A percentile compares a stretch with the other conserved stretches of the same genome.
phyloP scores from a whole-genome alignment of 2,329 filamentous ascomycete genomes.

The Microdochium paspali region DNA sequence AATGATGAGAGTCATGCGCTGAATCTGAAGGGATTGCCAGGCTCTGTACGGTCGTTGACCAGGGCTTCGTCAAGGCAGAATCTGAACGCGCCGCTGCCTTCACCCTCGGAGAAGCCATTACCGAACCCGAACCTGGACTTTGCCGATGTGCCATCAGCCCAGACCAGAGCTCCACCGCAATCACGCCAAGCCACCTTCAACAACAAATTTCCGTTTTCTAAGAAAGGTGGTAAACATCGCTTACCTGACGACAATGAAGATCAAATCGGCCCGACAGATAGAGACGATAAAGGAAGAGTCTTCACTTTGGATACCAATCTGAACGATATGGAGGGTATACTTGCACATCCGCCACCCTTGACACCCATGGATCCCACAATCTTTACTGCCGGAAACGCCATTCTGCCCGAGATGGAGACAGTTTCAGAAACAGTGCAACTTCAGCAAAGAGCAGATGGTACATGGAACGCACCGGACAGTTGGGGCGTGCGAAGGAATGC shows the following conservation, averaged over 20 bases:
- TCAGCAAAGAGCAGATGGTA: slow-evolving; percentile 27
- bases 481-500: slow-evolving; percentile 79
- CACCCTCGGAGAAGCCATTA: slow-evolving; percentile 25
- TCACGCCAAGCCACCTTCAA: slow-evolving; percentile 44
- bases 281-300: slow-evolving; percentile 47
- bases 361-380: slow-evolving; percentile 58
- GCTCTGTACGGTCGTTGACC: slow-evolving; percentile 43
- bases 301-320: slow-evolving; percentile 84
- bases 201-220: slow-evolving; percentile 54
- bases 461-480: slow-evolving; percentile 92
- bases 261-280: slow-evolving; percentile 50
- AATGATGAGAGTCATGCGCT: slow-evolving; percentile 34
- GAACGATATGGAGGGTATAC: slow-evolving; percentile 82
- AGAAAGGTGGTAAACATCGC: slow-evolving; percentile 39
- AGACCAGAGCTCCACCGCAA: slow-evolving; percentile 10
- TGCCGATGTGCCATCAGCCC: slow-evolving; percentile 9
- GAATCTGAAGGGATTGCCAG: slow-evolving; percentile 37
- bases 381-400: slow-evolving; percentile 17
- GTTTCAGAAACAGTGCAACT: background rate
- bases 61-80: slow-evolving; percentile 40
- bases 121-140: slow-evolving; percentile 15
- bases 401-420: background rate
- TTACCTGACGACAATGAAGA: slow-evolving; percentile 45
- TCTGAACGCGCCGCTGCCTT: slow-evolving; percentile 26
- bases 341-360: slow-evolving; percentile 60